phyloP scores from a whole-genome alignment of 1,284 basidiomycete genomes.

The Cryptococcus floricola region DNA sequence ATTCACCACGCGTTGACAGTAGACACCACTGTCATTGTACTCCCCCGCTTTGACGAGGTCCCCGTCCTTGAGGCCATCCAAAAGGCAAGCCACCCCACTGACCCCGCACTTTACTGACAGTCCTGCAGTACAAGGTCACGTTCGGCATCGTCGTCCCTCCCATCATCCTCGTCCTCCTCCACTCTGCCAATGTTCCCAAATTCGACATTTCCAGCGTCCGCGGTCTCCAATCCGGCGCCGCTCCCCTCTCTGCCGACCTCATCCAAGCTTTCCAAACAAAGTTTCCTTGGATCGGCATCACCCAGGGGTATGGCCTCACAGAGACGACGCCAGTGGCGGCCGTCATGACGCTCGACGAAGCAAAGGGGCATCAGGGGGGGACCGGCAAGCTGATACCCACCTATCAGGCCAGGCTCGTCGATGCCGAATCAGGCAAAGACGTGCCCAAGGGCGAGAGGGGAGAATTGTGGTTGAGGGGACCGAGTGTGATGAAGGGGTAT shows the following conservation, averaged over 20 bases:
- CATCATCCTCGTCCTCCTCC: constrained; percentile 59
- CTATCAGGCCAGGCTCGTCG: constrained; percentile 69
- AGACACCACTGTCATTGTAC: constrained; percentile 63
- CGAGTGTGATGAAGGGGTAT: constrained; percentile 71
- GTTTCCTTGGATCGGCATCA: constrained; percentile 27
- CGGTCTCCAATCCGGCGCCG: constrained; percentile 70
- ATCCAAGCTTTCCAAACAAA: constrained; percentile 27
- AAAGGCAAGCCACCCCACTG: constrained; percentile 45
- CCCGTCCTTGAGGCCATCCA: constrained; percentile 66
- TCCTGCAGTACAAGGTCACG: constrained; percentile 62
- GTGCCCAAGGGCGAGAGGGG: constrained; percentile 59
- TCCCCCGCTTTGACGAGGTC: constrained; percentile 59
- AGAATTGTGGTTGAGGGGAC: constrained; percentile 76
- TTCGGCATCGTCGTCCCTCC: constrained; percentile 73
- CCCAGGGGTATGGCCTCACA: constrained; percentile 52
- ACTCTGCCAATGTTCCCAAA: constrained; percentile 59
- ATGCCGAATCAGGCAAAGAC: constrained; percentile 36
- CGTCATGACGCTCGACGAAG: constrained; percentile 38
- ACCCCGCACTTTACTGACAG: not conserved
- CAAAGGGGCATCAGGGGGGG: constrained; percentile 54
- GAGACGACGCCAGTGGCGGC: constrained; percentile 52
- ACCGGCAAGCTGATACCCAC: constrained; percentile 73
- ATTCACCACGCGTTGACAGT: constrained; percentile 60
- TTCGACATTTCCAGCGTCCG: constrained; percentile 64
- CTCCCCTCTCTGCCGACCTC: constrained; percentile 61